Base-by-base conservation (phyloP, 208 protist genomes). In the Leptomonas seymouri region DNA sequence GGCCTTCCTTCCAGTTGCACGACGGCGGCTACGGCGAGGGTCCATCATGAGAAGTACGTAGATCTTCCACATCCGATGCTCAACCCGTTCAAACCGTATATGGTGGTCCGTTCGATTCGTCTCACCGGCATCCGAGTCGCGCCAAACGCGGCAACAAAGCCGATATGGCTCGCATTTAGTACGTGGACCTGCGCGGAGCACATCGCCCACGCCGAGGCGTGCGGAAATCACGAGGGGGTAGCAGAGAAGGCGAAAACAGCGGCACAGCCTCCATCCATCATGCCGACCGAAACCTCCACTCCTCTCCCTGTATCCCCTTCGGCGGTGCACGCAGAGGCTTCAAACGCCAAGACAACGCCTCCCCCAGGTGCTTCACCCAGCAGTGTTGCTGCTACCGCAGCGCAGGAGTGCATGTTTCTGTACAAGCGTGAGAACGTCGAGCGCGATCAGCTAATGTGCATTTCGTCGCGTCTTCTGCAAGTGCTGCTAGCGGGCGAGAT, bases 371-470 rank as follows among this genome's bases (percentile, higher is more conserved):
- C 63, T 39, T 3, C 39, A 31, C 2, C 18, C 12, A 5, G 2
- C 16, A 48, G 45, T 18, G 15, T 28, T 44, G 36, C 23, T 8
- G 53, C 42, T 11, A 18, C 59, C 3, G 46, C 39, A 2, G 62
- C 67, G 46, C 66, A 63, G 45, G 61, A 66, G 28, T 74, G 57
- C 56, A 63, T 80, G 58, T 85, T 93, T 53, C 81, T 95, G 30
- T 91, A 85, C 71, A 95, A 95, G 72, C 77, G 71, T 23, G 86
- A 92, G 67, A 85, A 85, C 50, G 80, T 92, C 25, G 83, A 91
- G 71, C 78, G 82, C 6, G 90, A 95, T 65, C 84, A 93, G 68
- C 79, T 95, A 30, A 90, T 95, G 85, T 95, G 90, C 61, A 75
- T 95, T 39, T 81, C 71, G 4, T 82, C 75, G 12, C 68, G 84